phyloP scores from a whole-genome alignment of 768 basidiomycete genomes.

The Phanerochaete carnosa region DNA sequence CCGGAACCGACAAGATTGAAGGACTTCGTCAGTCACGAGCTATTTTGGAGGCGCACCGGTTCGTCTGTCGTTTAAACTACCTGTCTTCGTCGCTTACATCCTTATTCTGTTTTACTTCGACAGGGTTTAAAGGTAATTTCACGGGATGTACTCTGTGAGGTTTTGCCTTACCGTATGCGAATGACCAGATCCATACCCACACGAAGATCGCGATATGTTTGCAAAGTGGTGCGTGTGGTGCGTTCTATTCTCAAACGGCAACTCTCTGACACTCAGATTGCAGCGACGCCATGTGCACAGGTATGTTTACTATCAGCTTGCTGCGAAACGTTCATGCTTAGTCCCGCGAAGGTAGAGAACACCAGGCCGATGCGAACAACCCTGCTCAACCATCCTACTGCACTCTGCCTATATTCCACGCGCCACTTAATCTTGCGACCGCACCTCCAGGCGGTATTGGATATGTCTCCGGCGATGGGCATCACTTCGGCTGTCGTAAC shows the following conservation, averaged over 20 bases:
- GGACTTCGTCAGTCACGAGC: slow-evolving; percentile 49
- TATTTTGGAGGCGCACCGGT: slow-evolving; percentile 63
- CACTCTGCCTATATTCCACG: slow-evolving; percentile 51
- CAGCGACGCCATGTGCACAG: background rate
- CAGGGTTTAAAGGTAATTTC: slow-evolving; percentile 51
- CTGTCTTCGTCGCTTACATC: background rate
- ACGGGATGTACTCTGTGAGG: background rate
- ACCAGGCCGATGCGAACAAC: slow-evolving; percentile 34
- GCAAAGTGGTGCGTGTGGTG: slow-evolving; percentile 45
- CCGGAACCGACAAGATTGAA: slow-evolving; percentile 48
- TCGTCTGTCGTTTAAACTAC: slow-evolving; percentile 9
- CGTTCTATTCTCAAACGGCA: background rate
- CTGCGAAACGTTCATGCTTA: background rate
- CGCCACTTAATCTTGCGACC: slow-evolving; percentile 20
- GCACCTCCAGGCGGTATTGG: slow-evolving; percentile 29
- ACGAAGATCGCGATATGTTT: slow-evolving; percentile 53
- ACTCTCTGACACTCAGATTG: background rate
- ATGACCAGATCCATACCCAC: slow-evolving; percentile 51
- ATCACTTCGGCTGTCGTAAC: slow-evolving; percentile 50
- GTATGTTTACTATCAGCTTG: background rate
- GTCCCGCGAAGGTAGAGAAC: slow-evolving; percentile 43
- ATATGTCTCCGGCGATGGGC: slow-evolving; percentile 55
- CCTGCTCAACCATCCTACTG: slow-evolving; percentile 52
- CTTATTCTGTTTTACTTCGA: background rate
- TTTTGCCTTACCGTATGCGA: background rate